Base-by-base conservation (phyloP, 192 early-diverging fungal species). In the Dispira simplex region DNA sequence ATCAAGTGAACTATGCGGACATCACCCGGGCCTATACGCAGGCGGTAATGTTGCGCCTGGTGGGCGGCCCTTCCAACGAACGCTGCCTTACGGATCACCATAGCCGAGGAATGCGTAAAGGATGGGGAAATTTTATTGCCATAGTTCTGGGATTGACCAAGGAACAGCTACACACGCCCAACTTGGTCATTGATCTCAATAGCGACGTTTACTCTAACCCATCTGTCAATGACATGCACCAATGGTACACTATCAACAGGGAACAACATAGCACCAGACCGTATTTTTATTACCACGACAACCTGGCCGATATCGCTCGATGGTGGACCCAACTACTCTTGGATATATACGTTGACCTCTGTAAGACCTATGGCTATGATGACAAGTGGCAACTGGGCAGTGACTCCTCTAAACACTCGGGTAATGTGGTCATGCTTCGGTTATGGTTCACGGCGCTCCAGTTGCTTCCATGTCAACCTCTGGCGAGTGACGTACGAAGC, bases 21-120 rank as follows among this genome's bases (percentile, higher is more conserved):
- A 39, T 62, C 20, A 43, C 59, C 66, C 76, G 77, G 66, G 80
- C 80, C 58, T 64, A 64, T 51, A 63, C 48, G 46, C 80, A 82
- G 68, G 80, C 74, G 18, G 60, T 82, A n/a, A 54, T 64, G 32
- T 74, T 71, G 70, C 78, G 80, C 21, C 63, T 82, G 32, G 76
- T 76, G 23, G 80, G 80, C 44, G 80, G 80, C 8, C 69, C 77
- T 16, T 26, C 67, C 48, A 72, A 78, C 64, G 60, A 64, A 18
- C 62, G 69, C 56, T 82, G 80, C 63, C 60, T 82, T 46, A n/a
- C 59, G 26, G 64, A 49, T 59, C 48, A 46, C 47, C 71, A 74
- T 45, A 11, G 73, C 20, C 73, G 72, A 13, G 77, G 71, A 6
- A 66, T 79, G 68, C 70, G 69, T 46, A 73, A 81, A 60, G 79